Evolutionary conservation across 108 stramenopile genomes (phyloP).

Genomic region (Cyclostephanos tholiformis): DNA sequence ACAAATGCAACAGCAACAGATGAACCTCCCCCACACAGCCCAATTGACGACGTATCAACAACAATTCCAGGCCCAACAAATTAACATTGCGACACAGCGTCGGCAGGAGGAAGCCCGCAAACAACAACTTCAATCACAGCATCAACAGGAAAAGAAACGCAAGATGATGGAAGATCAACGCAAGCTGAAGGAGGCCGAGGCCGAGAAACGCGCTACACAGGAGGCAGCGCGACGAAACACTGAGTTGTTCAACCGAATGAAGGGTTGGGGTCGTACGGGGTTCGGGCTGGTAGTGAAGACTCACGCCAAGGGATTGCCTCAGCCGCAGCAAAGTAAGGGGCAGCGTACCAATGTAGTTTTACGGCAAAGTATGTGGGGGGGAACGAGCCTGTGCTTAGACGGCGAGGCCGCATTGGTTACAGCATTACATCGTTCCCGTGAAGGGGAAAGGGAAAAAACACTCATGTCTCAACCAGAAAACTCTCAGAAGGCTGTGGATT

Average conservation of each 20-base stretch:
- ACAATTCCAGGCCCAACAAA: constrained; percentile 21
- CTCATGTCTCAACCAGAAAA: constrained; percentile 7
- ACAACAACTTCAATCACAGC: constrained; percentile 27
- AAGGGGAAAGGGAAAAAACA: constrained; percentile 5
- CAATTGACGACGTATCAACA: constrained; percentile 23
- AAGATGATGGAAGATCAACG: constrained; percentile 31
- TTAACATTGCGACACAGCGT: constrained; percentile 31
- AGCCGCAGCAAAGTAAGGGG: background rate
- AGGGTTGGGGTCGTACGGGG: constrained; percentile 45
- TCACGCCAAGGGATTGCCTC: constrained; percentile 20
- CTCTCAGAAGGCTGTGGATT: constrained; percentile 14
- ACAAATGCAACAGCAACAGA: constrained; percentile 25
- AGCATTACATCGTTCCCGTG: constrained; percentile 8
- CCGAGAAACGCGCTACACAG: constrained; percentile 20
- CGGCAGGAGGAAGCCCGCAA: constrained; percentile 37
- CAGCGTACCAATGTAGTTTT: constrained; percentile 10
- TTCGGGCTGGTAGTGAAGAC: constrained; percentile 39
- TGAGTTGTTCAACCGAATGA: constrained; percentile 23
- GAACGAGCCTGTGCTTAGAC: constrained; percentile 27
- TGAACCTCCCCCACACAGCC: constrained; percentile 8
- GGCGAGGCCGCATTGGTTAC: constrained; percentile 24
- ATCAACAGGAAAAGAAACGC: constrained; percentile 25
- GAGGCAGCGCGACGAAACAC: constrained; percentile 6
- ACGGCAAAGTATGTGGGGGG: constrained; percentile 13
- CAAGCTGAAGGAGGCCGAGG: constrained; percentile 34